Evolutionary conservation across 2,329 filamentous ascomycete genomes (phyloP).

Genomic region (Ceratocystis papillata): DNA sequence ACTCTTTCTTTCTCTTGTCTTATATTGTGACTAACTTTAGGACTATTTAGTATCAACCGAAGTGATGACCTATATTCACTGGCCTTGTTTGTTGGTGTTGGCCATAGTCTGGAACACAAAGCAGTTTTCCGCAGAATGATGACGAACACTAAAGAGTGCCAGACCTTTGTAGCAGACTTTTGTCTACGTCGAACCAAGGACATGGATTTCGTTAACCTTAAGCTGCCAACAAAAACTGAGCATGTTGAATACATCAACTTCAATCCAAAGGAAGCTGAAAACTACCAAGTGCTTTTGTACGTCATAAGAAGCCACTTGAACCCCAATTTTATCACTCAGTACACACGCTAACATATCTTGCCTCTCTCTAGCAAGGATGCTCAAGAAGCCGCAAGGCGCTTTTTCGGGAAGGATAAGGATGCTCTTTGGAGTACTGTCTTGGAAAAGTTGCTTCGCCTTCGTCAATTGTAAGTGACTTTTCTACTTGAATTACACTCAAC

Average conservation of each 20-base stretch:
- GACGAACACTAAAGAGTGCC: conserved; percentile 53
- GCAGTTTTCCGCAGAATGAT: conserved; percentile 64
- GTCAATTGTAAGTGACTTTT: conserved; percentile 50
- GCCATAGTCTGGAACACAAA: conserved; percentile 61
- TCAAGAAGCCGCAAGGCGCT: conserved; percentile 32
- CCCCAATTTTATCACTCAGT: neutral
- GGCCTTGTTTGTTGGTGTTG: conserved; percentile 64
- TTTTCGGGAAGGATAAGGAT: conserved; percentile 42
- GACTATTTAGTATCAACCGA: conserved; percentile 52
- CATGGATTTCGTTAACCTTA: conserved; percentile 77
- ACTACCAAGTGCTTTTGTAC: conserved; percentile 63
- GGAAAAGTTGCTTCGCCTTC: conserved; percentile 68
- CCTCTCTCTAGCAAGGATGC: conserved; percentile 50
- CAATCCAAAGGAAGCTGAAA: conserved; percentile 59
- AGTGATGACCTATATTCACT: conserved; percentile 73
- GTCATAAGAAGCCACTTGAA: conserved; percentile 28
- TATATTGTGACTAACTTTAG: conserved; percentile 28
- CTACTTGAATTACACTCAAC: neutral
- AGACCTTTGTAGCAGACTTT: conserved; percentile 67
- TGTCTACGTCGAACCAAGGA: conserved; percentile 75
- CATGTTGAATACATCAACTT: conserved; percentile 68
- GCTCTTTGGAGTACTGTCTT: conserved; percentile 42
- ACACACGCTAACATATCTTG: neutral
- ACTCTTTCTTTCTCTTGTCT: neutral
- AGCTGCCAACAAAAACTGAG: conserved; percentile 64